A percentile compares a stretch with the other conserved stretches of the same genome.
Conservation (phyloP, 1,139 yeast species). For the Diutina siamensis region DNA sequence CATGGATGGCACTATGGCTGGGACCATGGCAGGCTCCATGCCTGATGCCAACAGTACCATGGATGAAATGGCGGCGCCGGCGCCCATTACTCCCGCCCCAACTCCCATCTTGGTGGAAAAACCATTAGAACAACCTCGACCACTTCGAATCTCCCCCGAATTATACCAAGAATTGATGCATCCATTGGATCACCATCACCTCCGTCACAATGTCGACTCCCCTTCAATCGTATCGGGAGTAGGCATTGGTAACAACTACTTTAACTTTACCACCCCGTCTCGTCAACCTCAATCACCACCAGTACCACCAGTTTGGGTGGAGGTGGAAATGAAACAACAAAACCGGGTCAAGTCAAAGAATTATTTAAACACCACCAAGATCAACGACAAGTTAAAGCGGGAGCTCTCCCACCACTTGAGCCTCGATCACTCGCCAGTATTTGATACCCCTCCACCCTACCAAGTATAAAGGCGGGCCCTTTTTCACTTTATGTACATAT, state of each 20-base stretch:
- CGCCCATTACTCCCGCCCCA: not conserved
- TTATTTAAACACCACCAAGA: not conserved
- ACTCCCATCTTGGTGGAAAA: not conserved
- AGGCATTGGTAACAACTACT: constrained; percentile 27
- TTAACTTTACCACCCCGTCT: constrained; percentile 18
- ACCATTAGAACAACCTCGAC: constrained; percentile 1
- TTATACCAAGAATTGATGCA: constrained; percentile 4
- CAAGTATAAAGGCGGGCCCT: not conserved
- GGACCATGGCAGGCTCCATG: not conserved
- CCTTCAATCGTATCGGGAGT: constrained; percentile 18
- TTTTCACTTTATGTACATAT: not conserved
- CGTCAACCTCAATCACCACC: constrained; percentile 8
- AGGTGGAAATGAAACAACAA: not conserved
- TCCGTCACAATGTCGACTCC: not conserved
- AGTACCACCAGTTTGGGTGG: not conserved
- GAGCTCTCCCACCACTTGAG: not conserved
- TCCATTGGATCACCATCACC: constrained; percentile 1
- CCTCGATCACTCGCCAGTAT: not conserved
- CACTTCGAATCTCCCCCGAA: constrained; percentile 1
- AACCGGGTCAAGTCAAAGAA: not conserved
- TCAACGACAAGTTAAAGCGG: not conserved
- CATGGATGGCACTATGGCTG: not conserved
- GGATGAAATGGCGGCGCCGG: not conserved
- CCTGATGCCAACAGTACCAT: not conserved
- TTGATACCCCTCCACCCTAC: constrained; percentile 6